Base-by-base conservation (phyloP, 495 filamentous ascomycete species). In the Penicillium coprophilum region DNA sequence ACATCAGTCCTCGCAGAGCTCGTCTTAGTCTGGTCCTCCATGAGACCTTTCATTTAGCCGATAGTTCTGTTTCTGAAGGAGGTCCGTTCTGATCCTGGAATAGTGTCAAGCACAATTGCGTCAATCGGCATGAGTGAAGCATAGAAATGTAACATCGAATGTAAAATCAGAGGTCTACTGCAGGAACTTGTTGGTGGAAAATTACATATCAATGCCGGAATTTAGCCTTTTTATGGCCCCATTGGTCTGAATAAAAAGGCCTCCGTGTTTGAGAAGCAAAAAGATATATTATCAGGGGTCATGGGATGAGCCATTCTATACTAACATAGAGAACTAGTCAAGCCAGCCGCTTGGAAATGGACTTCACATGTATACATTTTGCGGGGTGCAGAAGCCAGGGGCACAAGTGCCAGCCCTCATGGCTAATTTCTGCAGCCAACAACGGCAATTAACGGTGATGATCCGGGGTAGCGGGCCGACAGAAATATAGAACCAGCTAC, bases 31-130 rank as follows among this genome's bases (percentile, higher is more conserved):
- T 9, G 6, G 24, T 40, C 17, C 6, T 13, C 9, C n/a, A 31
- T 19, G 8, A 1, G 10, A 32, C 28, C 13, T 30, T 40, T 17
- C 0, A 43, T 43, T 20, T 30, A 39, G 19, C 24, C 23, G 34
- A 10, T 12, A 6, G 10, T 28, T 11, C 24, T 28, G 9, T 7
- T 21, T n/a, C 13, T 30, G 41, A 10, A n/a, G 23, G 32, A 50
- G 15, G 43, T 64, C 58, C 61, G 54, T 55, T 61, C 55, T 64
- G 41, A 45, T 55, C 55, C 32, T 49, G 55, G 61, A 48, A 55
- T 64, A 58, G 61, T 44, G 36, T 53, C 54, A 58, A 41, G 21
- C 23, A 58, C 12, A 61, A 44, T 55, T 49, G 31, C 39, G 45
- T 39, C 49, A 46, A 28, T 19, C 15, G 3, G 41, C 6, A 15